Conservation (phyloP, 257 asterid genomes). For the Linaria vulgaris region DNA sequence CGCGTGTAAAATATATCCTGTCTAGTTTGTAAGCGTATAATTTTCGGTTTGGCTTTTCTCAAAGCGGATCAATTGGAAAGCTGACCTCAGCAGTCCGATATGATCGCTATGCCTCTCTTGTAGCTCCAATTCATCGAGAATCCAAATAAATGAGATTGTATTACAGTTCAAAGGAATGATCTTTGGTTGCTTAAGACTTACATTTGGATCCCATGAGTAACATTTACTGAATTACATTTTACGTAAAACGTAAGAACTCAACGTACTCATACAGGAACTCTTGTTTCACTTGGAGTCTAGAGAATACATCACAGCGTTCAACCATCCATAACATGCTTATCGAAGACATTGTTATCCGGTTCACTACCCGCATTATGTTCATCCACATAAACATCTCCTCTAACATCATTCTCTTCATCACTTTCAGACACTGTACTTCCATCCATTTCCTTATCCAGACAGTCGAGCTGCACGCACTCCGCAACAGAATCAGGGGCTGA, state of each 20-base stretch:
- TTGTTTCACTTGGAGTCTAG: too few relatives aligned
- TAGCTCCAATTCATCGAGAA: too few relatives aligned
- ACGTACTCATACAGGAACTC: too few relatives aligned
- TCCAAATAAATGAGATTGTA: too few relatives aligned
- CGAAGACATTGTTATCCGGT: slow-evolving; percentile 23
- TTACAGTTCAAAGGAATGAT: too few relatives aligned
- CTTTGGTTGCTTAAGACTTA: too few relatives aligned
- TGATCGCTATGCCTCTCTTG: background rate
- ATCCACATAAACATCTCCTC: slow-evolving; percentile 28
- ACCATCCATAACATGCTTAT: slow-evolving; percentile 37
- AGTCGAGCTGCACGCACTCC: slow-evolving; percentile 73
- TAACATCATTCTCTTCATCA: slow-evolving; percentile 28
- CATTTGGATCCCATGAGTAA: background rate
- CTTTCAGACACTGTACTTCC: slow-evolving; percentile 58
- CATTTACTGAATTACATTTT: slow-evolving; percentile 6
- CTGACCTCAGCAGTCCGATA: too few relatives aligned
- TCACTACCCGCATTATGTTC: slow-evolving; percentile 13
- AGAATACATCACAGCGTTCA: slow-evolving; percentile 16
- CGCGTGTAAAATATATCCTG: too few relatives aligned
- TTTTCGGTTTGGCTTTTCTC: too few relatives aligned
- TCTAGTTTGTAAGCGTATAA: too few relatives aligned
- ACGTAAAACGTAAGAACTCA: too few relatives aligned
- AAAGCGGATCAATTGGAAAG: too few relatives aligned
- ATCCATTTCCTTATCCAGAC: slow-evolving; percentile 54
- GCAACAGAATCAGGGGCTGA: slow-evolving; percentile 37